Percentiles rank a stretch among this genome's conserved stretches.
Evolutionary conservation across 1,284 basidiomycete species (phyloP).

Genomic region (Puccinia hordei): DNA sequence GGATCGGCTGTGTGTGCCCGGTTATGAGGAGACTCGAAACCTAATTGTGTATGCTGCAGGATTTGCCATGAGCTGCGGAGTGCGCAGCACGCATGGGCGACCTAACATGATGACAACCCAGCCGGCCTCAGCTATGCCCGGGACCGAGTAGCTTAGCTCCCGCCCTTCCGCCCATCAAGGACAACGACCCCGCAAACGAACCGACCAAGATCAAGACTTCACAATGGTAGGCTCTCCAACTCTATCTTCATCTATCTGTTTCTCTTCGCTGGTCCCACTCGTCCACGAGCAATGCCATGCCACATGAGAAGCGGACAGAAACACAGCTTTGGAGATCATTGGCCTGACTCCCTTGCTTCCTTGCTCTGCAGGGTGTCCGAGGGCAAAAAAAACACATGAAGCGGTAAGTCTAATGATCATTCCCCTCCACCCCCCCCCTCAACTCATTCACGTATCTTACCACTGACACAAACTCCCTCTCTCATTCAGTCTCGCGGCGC

Average conservation of each 20-base stretch:
- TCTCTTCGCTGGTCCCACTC: conserved; percentile 30
- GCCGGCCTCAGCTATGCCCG: no score
- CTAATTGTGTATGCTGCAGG: background rate
- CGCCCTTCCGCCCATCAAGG: background rate
- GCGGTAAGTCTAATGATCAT: conserved; percentile 62
- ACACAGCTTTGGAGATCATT: conserved; percentile 51
- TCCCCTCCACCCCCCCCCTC: background rate
- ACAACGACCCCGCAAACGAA: background rate
- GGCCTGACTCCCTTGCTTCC: conserved; percentile 52
- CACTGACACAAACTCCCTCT: background rate
- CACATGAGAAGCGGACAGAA: conserved; percentile 36
- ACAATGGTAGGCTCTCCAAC: conserved; percentile 31
- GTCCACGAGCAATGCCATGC: conserved; percentile 24
- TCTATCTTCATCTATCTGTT: conserved; percentile 10
- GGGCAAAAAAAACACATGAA: conserved; percentile 99
- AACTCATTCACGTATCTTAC: background rate
- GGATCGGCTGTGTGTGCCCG: no score
- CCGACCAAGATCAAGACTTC: background rate
- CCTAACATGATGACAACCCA: conserved; percentile 10
- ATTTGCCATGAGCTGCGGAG: background rate
- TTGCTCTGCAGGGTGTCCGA: conserved; percentile 59
- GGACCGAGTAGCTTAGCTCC: background rate
- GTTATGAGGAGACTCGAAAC: background rate
- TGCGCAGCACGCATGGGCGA: background rate
- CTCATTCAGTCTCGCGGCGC: conserved; percentile 72